phyloP scores from a whole-genome alignment of 352 stramenopile species.

The Phytopythium ostracodes region DNA sequence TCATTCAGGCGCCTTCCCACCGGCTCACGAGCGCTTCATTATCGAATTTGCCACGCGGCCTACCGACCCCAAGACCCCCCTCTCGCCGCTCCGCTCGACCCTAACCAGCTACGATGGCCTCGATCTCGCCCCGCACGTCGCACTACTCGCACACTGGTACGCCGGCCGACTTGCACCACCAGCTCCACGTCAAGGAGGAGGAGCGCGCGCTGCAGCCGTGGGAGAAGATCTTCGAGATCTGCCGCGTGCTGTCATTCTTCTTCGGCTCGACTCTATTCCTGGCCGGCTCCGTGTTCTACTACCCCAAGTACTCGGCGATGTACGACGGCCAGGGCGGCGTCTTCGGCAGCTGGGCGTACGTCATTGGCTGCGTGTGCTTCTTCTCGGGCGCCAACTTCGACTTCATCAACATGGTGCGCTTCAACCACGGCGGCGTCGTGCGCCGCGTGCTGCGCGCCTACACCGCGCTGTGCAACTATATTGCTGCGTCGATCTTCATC shows the following conservation, averaged over 20 bases:
- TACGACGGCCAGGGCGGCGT: conserved; percentile 56
- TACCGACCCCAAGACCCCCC: neutral
- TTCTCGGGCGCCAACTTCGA: conserved; percentile 63
- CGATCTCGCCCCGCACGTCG: conserved; percentile 22
- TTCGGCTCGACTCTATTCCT: conserved; percentile 71
- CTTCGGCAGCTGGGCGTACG: conserved; percentile 64
- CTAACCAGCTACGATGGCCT: neutral
- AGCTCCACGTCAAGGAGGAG: conserved; percentile 2
- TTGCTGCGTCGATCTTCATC: conserved; percentile 67
- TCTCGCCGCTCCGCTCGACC: neutral
- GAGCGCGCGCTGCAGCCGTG: conserved; percentile 17
- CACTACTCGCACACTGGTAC: conserved; percentile 13
- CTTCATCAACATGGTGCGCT: conserved; percentile 61
- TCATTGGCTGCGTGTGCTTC: conserved; percentile 73
- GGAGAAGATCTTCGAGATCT: conserved; percentile 54
- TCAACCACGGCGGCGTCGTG: conserved; percentile 45
- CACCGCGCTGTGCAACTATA: conserved; percentile 59
- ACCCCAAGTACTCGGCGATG: conserved; percentile 61
- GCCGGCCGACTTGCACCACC: conserved; percentile 2
- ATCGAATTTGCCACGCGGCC: neutral
- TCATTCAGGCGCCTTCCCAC: neutral
- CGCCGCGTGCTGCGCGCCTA: conserved; percentile 56
- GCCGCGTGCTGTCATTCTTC: conserved; percentile 49
- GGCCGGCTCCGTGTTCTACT: conserved; percentile 76
- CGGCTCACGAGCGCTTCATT: conserved; percentile 1